phyloP scores from a whole-genome alignment of 495 filamentous ascomycete species.

The Aspergillus ostianus region DNA sequence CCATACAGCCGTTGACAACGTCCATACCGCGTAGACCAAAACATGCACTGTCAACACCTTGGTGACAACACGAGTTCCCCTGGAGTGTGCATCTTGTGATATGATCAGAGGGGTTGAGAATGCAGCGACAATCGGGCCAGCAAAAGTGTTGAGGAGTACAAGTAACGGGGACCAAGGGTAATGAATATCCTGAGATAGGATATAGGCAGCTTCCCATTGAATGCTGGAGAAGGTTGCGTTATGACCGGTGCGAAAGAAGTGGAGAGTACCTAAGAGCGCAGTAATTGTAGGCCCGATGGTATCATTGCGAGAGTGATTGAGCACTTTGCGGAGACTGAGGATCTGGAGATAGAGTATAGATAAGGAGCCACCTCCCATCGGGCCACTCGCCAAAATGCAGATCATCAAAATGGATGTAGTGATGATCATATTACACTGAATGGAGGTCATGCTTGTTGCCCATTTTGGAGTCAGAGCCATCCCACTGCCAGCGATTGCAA shows the following conservation, averaged over 20 bases:
- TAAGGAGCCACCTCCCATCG: conserved; percentile 28
- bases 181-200: conserved; percentile 70
- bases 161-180: conserved; percentile 85
- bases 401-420: conserved; percentile 6
- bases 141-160: conserved; percentile 81
- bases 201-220: conserved; percentile 93
- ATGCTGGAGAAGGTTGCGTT: conserved; percentile 82
- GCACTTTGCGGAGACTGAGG: conserved; percentile 76
- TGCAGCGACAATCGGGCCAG: conserved; percentile 77
- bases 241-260: conserved; percentile 96
- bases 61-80: not conserved
- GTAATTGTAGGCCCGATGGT: conserved; percentile 77
- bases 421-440: not conserved
- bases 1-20: conserved; percentile 68
- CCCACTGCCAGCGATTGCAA: too few species aligned
- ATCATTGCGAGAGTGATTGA: conserved; percentile 76
- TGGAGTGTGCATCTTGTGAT: not conserved
- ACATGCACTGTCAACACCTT: conserved; percentile 36
- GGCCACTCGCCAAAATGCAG: conserved; percentile 3
- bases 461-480: too few species aligned
- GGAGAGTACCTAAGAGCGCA: conserved; percentile 77
- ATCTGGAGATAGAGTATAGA: conserved; percentile 76
- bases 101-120: conserved; percentile 69
- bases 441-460: too few species aligned
- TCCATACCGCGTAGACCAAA: conserved; percentile 7